Conservation (phyloP, 164 flowering plant genomes). For the Kingdonia uniflora region DNA sequence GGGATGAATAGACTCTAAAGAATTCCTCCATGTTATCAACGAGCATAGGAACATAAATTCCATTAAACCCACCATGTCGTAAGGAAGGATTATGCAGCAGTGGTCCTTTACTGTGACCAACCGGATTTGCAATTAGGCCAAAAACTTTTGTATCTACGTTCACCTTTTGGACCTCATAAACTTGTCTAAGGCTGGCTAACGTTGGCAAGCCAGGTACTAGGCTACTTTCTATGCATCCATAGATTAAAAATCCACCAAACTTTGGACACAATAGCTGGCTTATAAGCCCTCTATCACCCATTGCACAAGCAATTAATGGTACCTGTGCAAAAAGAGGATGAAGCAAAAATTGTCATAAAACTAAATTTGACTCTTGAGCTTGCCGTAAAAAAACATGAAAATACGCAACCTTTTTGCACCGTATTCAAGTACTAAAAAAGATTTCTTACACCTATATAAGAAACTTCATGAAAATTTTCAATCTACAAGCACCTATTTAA, state of each 20-base stretch:
- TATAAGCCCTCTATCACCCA: constrained; percentile 45
- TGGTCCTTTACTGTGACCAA: constrained; percentile 49
- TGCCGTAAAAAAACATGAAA: too few species aligned
- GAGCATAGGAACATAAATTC: constrained; percentile 38
- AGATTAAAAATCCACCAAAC: constrained; percentile 38
- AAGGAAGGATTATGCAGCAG: constrained; percentile 39
- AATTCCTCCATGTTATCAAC: constrained; percentile 38
- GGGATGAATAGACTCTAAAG: constrained; percentile 22
- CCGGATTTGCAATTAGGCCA: constrained; percentile 52
- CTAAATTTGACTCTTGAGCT: too few species aligned
- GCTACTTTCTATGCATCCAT: constrained; percentile 28
- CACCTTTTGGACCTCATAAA: constrained; percentile 23
- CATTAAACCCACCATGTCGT: constrained; percentile 33
- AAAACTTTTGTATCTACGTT: constrained; percentile 32
- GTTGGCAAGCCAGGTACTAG: constrained; percentile 38
- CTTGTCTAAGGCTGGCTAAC: constrained; percentile 26
- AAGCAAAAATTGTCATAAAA: too few species aligned
- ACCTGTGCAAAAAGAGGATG: constrained; percentile 20
- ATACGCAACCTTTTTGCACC: too few species aligned
- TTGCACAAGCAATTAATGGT: constrained; percentile 36
- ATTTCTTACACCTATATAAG: too few species aligned
- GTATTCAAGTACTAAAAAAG: too few species aligned
- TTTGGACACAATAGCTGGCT: constrained; percentile 38
- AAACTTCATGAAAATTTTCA: too few species aligned
- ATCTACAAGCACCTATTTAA: too few species aligned